Percentiles rank a stretch among this genome's conserved stretches.
phyloP scores from a whole-genome alignment of 345 rosid species.

The Sonneratia alba region DNA sequence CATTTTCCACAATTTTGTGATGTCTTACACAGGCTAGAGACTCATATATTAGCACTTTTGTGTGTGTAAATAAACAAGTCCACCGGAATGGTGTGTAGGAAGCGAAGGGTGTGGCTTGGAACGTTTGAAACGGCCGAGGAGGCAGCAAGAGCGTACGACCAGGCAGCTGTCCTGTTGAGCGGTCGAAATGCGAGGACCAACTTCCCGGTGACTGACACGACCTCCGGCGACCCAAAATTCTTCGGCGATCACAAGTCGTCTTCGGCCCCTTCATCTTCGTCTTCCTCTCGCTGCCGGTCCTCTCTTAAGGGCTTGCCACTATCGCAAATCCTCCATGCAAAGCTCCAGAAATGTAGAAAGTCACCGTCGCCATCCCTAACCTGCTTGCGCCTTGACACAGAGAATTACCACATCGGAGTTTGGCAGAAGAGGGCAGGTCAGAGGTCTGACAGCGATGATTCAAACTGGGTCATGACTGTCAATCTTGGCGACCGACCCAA shows the following conservation, averaged over 20 bases:
- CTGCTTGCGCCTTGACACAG: conserved; percentile 48
- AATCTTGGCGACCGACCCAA: conserved; percentile 12
- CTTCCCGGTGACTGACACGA: conserved; percentile 25
- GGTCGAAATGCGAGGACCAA: conserved; percentile 53
- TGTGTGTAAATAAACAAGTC: no score
- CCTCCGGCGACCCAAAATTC: neutral
- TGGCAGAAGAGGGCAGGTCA: conserved; percentile 59
- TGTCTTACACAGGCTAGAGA: no score
- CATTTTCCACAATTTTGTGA: no score
- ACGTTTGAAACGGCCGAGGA: conserved; percentile 55
- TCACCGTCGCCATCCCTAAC: conserved; percentile 48
- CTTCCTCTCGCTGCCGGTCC: neutral
- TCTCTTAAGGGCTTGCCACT: conserved; percentile 16
- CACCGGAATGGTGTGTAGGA: conserved; percentile 16
- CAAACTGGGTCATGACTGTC: conserved; percentile 54
- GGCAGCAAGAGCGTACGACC: conserved; percentile 49
- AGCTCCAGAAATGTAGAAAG: conserved; percentile 46
- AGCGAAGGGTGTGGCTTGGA: conserved; percentile 56
- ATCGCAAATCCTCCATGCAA: conserved; percentile 36
- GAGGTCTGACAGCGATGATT: conserved; percentile 19
- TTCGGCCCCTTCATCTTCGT: neutral
- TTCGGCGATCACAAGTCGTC: neutral
- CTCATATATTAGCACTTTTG: no score
- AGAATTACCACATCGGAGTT: conserved; percentile 51
- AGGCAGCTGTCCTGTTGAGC: conserved; percentile 47